These are phyloP conservation scores for Phialophora chinensis DNA, from an alignment of 2,329 filamentous ascomycete genomes.

Conservation along the genomic window DNA sequence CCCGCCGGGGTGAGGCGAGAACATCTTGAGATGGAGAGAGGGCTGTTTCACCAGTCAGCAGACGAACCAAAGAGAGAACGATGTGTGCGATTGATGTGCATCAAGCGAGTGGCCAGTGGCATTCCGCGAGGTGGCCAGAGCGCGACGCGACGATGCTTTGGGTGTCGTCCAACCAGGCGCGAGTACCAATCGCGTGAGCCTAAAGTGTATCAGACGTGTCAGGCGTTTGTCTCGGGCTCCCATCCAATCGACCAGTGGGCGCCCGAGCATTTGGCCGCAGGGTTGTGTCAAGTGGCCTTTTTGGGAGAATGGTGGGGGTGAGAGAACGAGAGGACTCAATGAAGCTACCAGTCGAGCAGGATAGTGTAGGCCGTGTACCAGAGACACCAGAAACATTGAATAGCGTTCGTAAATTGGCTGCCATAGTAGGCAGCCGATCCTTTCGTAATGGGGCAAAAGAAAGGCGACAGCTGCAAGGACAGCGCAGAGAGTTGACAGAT, in stretches of 20 bases:
- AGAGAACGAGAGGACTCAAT: neutral
- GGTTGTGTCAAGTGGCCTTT: conserved; percentile 17
- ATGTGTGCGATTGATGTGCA: neutral
- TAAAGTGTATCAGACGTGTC: conserved; percentile 36
- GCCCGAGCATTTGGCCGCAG: conserved; percentile 12
- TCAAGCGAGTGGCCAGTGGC: conserved; percentile 17
- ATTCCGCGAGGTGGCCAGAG: conserved; percentile 24
- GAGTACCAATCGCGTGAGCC: conserved; percentile 10
- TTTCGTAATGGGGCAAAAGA: conserved; percentile 13
- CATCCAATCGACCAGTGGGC: conserved; percentile 18
- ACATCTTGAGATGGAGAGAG: conserved; percentile 5
- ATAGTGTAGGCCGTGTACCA: neutral
- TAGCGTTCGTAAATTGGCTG: conserved; percentile 1
- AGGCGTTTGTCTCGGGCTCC: conserved; percentile 33
- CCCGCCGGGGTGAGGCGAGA: conserved; percentile 29
- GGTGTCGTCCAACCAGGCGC: conserved; percentile 5
- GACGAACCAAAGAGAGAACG: conserved; percentile 22
- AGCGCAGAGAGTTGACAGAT: conserved; percentile 17
- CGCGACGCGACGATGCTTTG: conserved; percentile 27
- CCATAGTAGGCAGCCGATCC: conserved; percentile 3
- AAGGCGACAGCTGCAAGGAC: conserved; percentile 19
- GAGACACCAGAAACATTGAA: conserved; percentile 2
- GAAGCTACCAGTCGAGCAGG: neutral
- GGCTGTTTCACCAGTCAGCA: conserved; percentile 34
- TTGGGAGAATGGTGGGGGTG: conserved; percentile 3